Conservation (phyloP, 2,329 filamentous ascomycete genomes). For the Trichoderma breve region DNA sequence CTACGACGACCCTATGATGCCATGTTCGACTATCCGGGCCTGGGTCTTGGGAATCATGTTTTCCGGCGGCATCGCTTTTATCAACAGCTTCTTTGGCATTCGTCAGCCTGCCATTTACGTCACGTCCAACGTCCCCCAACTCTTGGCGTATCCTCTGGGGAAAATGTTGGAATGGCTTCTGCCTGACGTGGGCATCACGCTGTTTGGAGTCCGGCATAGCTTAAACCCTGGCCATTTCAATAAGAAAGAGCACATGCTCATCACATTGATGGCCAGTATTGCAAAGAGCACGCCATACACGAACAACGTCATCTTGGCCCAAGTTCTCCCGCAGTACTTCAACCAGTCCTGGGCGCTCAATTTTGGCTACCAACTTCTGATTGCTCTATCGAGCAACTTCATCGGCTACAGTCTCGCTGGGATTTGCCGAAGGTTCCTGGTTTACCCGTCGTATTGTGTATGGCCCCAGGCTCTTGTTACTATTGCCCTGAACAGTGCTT, state of each 20-base stretch:
- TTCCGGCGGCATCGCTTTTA: slow-evolving; percentile 43
- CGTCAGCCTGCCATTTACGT: slow-evolving; percentile 52
- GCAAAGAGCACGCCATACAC: slow-evolving; percentile 46
- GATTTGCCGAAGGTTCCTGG: slow-evolving; percentile 47
- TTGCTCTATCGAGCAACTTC: slow-evolving; percentile 48
- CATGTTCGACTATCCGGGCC: slow-evolving; percentile 51
- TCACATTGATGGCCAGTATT: slow-evolving; percentile 57
- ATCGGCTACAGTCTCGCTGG: slow-evolving; percentile 57
- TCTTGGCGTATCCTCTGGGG: slow-evolving; percentile 47
- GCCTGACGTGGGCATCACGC: slow-evolving; percentile 44
- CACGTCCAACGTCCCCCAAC: slow-evolving; percentile 50
- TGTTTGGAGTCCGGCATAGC: slow-evolving; percentile 41
- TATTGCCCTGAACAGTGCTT: slow-evolving; percentile 47
- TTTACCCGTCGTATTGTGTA: slow-evolving; percentile 50
- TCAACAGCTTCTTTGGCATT: slow-evolving; percentile 57
- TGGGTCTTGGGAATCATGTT: slow-evolving; percentile 52
- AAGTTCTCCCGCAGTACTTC: slow-evolving; percentile 45
- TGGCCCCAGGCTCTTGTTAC: slow-evolving; percentile 52
- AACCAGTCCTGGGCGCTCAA: slow-evolving; percentile 37
- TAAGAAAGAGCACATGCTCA: slow-evolving; percentile 60
- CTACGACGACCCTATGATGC: slow-evolving; percentile 48
- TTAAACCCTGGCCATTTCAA: slow-evolving; percentile 56
- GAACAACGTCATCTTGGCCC: slow-evolving; percentile 47
- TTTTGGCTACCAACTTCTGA: slow-evolving; percentile 47
- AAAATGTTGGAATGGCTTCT: slow-evolving; percentile 43